A percentile compares a stretch with the other conserved stretches of the same genome.
These are phyloP conservation scores for Boletus insuetus DNA, from an alignment of 768 basidiomycete genomes.

Conservation along the genomic window DNA sequence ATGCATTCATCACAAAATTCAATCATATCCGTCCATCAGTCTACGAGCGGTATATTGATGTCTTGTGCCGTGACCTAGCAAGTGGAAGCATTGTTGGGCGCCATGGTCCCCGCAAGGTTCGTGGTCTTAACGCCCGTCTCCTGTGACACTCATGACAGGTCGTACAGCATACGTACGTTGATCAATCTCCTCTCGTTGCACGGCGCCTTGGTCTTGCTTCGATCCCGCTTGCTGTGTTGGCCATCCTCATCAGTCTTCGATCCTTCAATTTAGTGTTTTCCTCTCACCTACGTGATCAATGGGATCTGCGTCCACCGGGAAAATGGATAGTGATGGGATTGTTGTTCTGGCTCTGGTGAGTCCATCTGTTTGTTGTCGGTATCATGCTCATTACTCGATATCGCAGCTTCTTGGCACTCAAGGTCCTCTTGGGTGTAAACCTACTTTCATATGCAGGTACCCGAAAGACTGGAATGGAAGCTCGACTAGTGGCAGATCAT, in stretches of 20 bases:
- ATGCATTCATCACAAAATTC: slow-evolving; percentile 99
- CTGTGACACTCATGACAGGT: slow-evolving; percentile 1
- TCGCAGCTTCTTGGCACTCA: slow-evolving; percentile 76
- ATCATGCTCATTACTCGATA: background rate
- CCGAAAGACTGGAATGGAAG: slow-evolving; percentile 75
- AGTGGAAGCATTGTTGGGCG: slow-evolving; percentile 72
- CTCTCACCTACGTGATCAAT: slow-evolving; percentile 33
- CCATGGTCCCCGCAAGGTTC: slow-evolving; percentile 67
- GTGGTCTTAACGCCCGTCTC: background rate
- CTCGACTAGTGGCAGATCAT: slow-evolving; percentile 65
- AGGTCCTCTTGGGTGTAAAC: slow-evolving; percentile 89
- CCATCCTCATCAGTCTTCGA: slow-evolving; percentile 73
- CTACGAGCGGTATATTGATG: slow-evolving; percentile 93
- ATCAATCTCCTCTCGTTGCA: slow-evolving; percentile 93
- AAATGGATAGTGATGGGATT: slow-evolving; percentile 67
- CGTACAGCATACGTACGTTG: slow-evolving; percentile 79
- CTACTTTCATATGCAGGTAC: slow-evolving; percentile 80
- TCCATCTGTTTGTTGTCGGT: slow-evolving; percentile 26
- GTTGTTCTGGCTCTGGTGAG: slow-evolving; percentile 84
- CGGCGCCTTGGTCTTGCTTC: slow-evolving; percentile 93
- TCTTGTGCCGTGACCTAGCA: slow-evolving; percentile 89
- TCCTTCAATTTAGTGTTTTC: slow-evolving; percentile 62
- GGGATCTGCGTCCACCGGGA: slow-evolving; percentile 43
- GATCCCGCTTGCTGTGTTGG: slow-evolving; percentile 84
- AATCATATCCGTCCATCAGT: slow-evolving; percentile 96